Evolutionary conservation across 768 basidiomycete species (phyloP), one percentile per base, ranked within the genome.

Genomic region (Boletus insuetus): DNA sequence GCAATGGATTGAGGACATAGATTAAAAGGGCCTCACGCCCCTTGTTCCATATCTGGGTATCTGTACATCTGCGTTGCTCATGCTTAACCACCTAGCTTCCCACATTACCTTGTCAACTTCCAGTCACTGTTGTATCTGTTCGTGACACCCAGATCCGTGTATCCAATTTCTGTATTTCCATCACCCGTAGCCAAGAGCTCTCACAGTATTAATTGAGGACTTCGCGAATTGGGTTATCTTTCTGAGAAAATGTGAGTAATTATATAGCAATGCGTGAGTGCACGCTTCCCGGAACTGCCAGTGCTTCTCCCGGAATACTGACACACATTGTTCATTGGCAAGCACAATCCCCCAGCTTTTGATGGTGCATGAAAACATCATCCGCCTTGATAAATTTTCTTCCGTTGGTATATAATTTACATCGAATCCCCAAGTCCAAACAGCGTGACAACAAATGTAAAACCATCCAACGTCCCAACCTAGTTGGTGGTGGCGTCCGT

Each of bases 1-100:
- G 19, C 69, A 63, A 31, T 74, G 72, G 72, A 62, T 64, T 12
- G 71, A 74, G 39, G 66, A 70, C 48, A 58, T 70, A 42, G 72
- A 73, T 42, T 74, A 51, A 73, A 32, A 35, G 37, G 14, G 22
- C 29, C 22, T 29, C 24, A 0, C 13, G 3, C 13, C 12, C 22
- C 19, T 14, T 40, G 40, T 35, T 42, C 44, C 19, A 19, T 46
- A 42, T 39, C 10, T 53, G 44, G 49, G 46, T 46, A 44, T 54
- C 20, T 47, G 35, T 19, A n/a, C 12, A 41, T 32, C 37, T 47
- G 44, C 22, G 20, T 49, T 46, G n/a, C 38, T 56, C 43, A 20
- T 58, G 51, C 40, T 39, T 9, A 20, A 19, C 49, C 2, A 34
- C 46, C 52, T 38, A 2, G 24, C 34, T 58, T 46, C 39, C 39